Conservation (phyloP, 768 basidiomycete species). For the Myochromella boudieri region DNA sequence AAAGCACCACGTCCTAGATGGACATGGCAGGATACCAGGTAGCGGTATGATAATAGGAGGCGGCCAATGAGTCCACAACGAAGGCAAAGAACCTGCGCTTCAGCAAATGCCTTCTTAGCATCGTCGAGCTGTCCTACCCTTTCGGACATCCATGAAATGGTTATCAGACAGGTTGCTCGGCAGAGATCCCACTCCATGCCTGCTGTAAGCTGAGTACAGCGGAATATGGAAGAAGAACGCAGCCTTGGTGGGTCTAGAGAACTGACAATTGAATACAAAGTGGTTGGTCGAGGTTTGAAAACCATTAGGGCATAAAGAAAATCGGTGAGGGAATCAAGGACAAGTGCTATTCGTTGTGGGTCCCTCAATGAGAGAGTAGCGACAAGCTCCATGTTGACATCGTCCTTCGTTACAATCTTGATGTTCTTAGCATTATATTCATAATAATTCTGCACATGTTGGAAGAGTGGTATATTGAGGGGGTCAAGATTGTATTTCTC, state of each 20-base stretch:
- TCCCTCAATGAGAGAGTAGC: not conserved
- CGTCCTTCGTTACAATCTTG: not conserved
- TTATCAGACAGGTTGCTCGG: no score
- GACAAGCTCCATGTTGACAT: slow-evolving; percentile 12
- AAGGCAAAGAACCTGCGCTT: no score
- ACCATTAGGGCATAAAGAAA: slow-evolving; percentile 4
- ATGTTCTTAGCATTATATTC: not conserved
- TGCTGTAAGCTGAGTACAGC: no score
- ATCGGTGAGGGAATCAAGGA: not conserved
- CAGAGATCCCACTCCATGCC: no score
- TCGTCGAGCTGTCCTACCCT: no score
- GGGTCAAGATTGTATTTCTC: not conserved
- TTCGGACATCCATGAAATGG: no score
- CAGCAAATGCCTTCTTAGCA: no score
- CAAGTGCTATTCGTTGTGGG: not conserved
- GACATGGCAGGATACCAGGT: no score
- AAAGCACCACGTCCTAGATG: no score
- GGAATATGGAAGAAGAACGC: no score
- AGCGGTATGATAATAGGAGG: no score
- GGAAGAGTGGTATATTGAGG: slow-evolving; percentile 1
- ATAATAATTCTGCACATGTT: slow-evolving; percentile 4
- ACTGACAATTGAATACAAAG: not conserved
- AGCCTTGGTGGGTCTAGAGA: not conserved
- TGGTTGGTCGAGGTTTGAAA: slow-evolving; percentile 2
- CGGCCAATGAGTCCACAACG: no score